A percentile compares a stretch with the other conserved stretches of the same genome.
Conservation (phyloP, 2,329 filamentous ascomycete genomes). For the Neofusicoccum ribis region DNA sequence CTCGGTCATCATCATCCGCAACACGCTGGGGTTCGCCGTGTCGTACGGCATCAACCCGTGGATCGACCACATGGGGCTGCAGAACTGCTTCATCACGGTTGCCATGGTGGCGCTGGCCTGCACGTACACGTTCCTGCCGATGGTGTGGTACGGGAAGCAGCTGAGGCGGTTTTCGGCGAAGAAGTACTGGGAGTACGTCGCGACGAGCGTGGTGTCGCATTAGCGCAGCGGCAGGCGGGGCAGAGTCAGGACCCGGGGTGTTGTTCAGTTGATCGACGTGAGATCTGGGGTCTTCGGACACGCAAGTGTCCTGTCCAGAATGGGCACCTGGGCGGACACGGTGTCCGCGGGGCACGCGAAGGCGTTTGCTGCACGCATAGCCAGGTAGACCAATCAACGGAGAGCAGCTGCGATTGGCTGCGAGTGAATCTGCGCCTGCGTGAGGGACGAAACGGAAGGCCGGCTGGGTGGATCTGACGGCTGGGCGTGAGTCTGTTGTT, state of each 20-base stretch:
- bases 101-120: conserved; percentile 46
- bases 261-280: too few species aligned
- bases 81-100: conserved; percentile 46
- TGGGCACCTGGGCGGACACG: too few species aligned
- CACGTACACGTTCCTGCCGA: conserved; percentile 40
- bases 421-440: too few species aligned
- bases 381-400: too few species aligned
- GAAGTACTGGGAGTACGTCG: conserved; percentile 43
- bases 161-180: conserved; percentile 41
- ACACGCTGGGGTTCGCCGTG: conserved; percentile 53
- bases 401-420: too few species aligned
- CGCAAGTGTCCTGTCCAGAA: too few species aligned
- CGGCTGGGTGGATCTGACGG: too few species aligned
- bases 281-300: too few species aligned
- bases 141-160: conserved; percentile 52
- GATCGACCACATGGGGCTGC: conserved; percentile 43
- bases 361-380: too few species aligned
- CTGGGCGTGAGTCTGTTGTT: too few species aligned
- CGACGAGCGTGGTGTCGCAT: conserved; percentile 16
- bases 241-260: not conserved
- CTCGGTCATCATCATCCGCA: conserved; percentile 51
- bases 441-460: too few species aligned
- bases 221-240: not conserved
- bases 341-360: too few species aligned
- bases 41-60: conserved; percentile 52